Evolutionary conservation across 352 stramenopile species (phyloP).

Genomic region (Globisporangium nodosum): DNA sequence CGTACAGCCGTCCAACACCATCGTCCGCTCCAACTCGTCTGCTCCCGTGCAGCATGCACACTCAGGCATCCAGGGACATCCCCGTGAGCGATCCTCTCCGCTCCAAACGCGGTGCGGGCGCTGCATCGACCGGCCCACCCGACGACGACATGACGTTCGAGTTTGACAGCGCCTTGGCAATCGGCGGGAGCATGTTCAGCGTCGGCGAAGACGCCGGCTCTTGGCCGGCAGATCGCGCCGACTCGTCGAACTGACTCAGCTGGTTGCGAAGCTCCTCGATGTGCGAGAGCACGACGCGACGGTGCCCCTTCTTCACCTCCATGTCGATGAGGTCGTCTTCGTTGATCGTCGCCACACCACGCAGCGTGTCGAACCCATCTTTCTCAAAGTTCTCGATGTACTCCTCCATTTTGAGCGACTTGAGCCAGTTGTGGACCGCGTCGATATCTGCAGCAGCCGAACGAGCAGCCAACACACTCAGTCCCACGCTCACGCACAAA

Average conservation of each 20-base stretch:
- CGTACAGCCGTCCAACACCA: not conserved
- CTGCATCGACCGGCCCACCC: slow-evolving; percentile 10
- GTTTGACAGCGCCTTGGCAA: slow-evolving; percentile 46
- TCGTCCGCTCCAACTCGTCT: not conserved
- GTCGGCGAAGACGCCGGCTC: slow-evolving; percentile 71
- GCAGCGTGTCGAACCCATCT: slow-evolving; percentile 83
- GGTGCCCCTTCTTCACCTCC: slow-evolving; percentile 86
- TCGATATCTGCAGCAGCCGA: slow-evolving; percentile 53
- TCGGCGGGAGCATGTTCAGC: slow-evolving; percentile 63
- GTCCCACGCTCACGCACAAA: not conserved
- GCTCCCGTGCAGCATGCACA: not conserved
- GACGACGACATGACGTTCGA: slow-evolving; percentile 26
- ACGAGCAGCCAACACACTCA: not conserved
- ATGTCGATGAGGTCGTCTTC: slow-evolving; percentile 87
- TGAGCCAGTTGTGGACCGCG: slow-evolving; percentile 80
- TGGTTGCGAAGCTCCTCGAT: slow-evolving; percentile 80
- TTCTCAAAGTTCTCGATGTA: slow-evolving; percentile 86
- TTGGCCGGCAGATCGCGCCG: slow-evolving; percentile 36
- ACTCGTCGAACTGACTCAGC: slow-evolving; percentile 61
- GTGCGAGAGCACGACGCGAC: slow-evolving; percentile 77
- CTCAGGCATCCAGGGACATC: slow-evolving; percentile 10
- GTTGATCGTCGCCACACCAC: slow-evolving; percentile 80
- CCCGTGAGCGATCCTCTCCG: slow-evolving; percentile 42
- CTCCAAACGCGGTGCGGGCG: slow-evolving; percentile 31
- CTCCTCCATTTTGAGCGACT: slow-evolving; percentile 84